Evolutionary conservation across 2,329 filamentous ascomycete species (phyloP), one percentile per base, ranked within the genome.

Genomic region (Fulvia fulva): DNA sequence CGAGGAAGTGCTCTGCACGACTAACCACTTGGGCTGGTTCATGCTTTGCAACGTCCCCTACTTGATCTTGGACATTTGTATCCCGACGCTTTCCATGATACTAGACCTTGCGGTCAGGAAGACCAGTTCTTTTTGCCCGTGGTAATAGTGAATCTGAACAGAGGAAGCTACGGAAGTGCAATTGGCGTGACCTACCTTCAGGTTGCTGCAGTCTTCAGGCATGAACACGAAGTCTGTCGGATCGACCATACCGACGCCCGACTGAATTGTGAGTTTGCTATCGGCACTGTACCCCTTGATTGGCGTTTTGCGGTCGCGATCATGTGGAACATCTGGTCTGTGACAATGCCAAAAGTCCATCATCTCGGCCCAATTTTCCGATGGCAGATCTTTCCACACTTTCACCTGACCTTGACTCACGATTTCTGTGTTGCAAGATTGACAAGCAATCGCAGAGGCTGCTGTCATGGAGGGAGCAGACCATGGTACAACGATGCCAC

Each of bases 271-370:
- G 56, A 97, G 87, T 62, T 81, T 83, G 65, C 87, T 91, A 46
- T 86, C 87, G 28, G 91, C 90, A n/a, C 90, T 89, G 70, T 96
- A 97, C 0, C 90, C 92, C 68, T 90, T 88, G 11, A 32, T 70
- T 63, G 41, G 61, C n/a, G 81, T 64, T 32, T 69, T 64, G 43
- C 71, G 62, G 6, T 68, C 68, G 51, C 79, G 75, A 25, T 79
- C 73, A 61, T 85, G 78, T 56, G 85, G 79, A 60, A 86, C 81
- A 41, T 79, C 74, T 1, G 95, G 94, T 74, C 97, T 97, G 74
- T 99, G 94, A 70, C 94, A 99, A 74, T 99, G 95, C 94, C 94
- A 99, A 67, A 99, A 96, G 73, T 99, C 95, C 94, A 99, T 99
- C 92, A 99, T 96, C 76, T 99, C 94, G 0, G 94, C 95, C 94